Conservation (phyloP, 192 early-diverging fungal genomes). For the Backusella macrospora region DNA sequence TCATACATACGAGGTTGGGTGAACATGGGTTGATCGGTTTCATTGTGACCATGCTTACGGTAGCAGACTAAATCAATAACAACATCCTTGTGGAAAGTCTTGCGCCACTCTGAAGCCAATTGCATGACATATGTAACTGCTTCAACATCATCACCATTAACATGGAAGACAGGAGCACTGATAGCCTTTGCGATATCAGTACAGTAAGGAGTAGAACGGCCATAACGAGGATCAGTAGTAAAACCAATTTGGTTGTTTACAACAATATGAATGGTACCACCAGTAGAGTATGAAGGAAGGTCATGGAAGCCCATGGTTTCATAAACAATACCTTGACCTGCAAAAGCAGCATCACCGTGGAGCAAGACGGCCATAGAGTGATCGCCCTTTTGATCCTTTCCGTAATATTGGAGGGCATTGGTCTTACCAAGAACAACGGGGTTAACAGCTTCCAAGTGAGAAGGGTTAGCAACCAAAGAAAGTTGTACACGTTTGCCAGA, state of each 20-base stretch:
- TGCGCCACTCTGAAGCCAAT: conserved; percentile 95
- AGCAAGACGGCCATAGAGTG: conserved; percentile 93
- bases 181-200: conserved; percentile 97
- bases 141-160: conserved; percentile 97
- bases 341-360: conserved; percentile 98
- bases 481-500: conserved; percentile 97
- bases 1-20: conserved; percentile 98
- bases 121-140: conserved; percentile 94
- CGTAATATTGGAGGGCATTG: conserved; percentile 93
- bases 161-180: conserved; percentile 96
- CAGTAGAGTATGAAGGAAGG: conserved; percentile 94
- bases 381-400: conserved; percentile 79
- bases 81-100: conserved; percentile 94
- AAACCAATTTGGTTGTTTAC: conserved; percentile 99
- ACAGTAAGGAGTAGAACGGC: conserved; percentile 96
- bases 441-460: conserved; percentile 97
- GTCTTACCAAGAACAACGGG: conserved; percentile 99
- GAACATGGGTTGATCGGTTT: conserved; percentile 98
- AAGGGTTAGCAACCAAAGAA: conserved; percentile 97
- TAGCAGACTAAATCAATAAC: conserved; percentile 97
- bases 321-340: conserved; percentile 97
- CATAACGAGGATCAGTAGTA: conserved; percentile 96
- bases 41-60: conserved; percentile 98
- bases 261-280: conserved; percentile 95
- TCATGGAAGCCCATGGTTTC: conserved; percentile 98